Percentiles rank a stretch among this genome's conserved stretches.
phyloP scores from a whole-genome alignment of 345 rosid genomes.

The Populus alba region DNA sequence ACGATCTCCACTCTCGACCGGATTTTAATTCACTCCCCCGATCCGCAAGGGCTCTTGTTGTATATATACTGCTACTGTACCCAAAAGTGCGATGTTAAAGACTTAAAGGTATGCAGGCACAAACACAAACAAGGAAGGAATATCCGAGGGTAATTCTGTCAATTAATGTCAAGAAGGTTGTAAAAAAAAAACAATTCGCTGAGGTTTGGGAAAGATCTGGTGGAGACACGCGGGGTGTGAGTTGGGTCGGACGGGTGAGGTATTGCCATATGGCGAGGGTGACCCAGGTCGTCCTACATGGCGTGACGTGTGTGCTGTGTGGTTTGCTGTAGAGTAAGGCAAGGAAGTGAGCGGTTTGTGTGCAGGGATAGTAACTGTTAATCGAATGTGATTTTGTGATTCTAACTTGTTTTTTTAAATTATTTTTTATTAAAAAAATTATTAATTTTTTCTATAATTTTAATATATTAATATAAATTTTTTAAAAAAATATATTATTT shows the following conservation, averaged over 20 bases:
- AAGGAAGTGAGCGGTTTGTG: neutral
- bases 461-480: no score
- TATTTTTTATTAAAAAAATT: no score
- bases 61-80: neutral
- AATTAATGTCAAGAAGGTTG: neutral
- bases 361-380: no score
- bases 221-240: neutral
- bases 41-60: neutral
- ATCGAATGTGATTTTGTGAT: no score
- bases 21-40: neutral
- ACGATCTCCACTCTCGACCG: conserved; percentile 17
- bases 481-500: no score
- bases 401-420: neutral
- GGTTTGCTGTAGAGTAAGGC: no score
- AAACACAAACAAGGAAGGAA: conserved; percentile 3
- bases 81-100: neutral
- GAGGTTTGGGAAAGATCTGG: neutral
- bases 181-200: no score
- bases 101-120: neutral
- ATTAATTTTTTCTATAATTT: no score
- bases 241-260: neutral
- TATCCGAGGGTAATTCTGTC: conserved; percentile 12
- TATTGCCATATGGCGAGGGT: neutral
- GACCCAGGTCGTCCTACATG: no score
- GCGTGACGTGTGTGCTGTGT: no score